phyloP scores from a whole-genome alignment of 164 flowering plant species.

The Berberis vulgaris region DNA sequence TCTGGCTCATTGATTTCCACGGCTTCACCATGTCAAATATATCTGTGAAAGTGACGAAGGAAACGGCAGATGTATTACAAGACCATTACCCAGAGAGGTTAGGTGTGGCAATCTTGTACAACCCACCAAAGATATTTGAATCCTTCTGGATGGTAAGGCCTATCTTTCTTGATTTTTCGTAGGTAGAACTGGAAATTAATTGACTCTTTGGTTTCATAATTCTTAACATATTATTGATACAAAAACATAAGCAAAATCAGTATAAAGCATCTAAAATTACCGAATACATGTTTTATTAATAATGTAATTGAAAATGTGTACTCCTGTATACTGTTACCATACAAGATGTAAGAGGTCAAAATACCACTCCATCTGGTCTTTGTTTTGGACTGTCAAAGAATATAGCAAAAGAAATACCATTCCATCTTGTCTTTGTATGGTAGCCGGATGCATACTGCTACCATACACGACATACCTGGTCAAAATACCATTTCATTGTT shows the following conservation, averaged over 20 bases:
- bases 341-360: no score
- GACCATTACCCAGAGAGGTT: conserved; percentile 86
- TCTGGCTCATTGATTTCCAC: conserved; percentile 87
- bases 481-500: no score
- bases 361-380: no score
- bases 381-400: no score
- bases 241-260: no score
- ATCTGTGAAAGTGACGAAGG: conserved; percentile 59
- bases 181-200: background rate
- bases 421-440: no score
- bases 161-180: background rate
- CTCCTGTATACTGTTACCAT: no score
- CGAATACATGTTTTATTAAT: conserved; percentile 39
- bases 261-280: conserved; percentile 16
- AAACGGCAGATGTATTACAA: conserved; percentile 82
- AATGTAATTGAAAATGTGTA: no score
- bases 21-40: conserved; percentile 67
- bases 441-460: no score
- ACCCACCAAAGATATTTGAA: conserved; percentile 85
- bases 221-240: background rate
- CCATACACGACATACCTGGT: no score
- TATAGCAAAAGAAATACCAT: no score
- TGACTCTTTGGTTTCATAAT: background rate
- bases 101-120: conserved; percentile 71
- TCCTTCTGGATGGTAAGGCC: conserved; percentile 68